phyloP scores from a whole-genome alignment of 1,139 yeast species.

The Debaryomyces fabryi region DNA sequence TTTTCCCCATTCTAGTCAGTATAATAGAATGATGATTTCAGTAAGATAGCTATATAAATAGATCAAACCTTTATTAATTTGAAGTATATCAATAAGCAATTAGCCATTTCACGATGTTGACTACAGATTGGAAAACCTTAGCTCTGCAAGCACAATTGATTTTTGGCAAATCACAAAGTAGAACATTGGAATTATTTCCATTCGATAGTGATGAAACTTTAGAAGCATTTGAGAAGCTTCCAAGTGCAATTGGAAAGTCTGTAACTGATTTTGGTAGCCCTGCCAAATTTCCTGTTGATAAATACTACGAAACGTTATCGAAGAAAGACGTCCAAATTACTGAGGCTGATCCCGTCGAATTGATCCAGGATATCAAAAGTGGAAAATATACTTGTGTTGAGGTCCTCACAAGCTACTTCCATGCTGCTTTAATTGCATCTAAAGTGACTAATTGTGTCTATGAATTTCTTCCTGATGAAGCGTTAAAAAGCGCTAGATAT shows the following conservation, averaged over 20 bases:
- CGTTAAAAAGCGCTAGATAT: constrained; percentile 32
- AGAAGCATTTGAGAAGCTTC: constrained; percentile 17
- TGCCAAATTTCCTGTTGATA: constrained; percentile 19
- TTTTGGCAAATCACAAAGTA: not conserved
- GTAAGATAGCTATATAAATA: not conserved
- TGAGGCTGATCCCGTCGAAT: constrained; percentile 39
- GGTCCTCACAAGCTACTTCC: constrained; percentile 52
- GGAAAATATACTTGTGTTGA: constrained; percentile 44
- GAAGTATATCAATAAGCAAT: not conserved
- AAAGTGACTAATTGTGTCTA: constrained; percentile 39
- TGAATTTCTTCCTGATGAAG: constrained; percentile 36
- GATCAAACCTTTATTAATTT: not conserved
- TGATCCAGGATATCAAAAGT: constrained; percentile 36
- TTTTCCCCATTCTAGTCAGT: not conserved
- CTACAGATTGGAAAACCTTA: not conserved
- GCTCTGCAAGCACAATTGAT: not conserved
- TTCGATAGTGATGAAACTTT: constrained; percentile 19
- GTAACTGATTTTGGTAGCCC: constrained; percentile 27
- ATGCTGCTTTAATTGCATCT: constrained; percentile 46
- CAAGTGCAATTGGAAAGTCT: constrained; percentile 22
- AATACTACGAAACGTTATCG: constrained; percentile 6
- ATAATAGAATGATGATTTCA: no score
- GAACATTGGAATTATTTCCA: constrained; percentile 24
- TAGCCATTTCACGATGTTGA: not conserved
- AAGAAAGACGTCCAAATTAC: constrained; percentile 49